phyloP scores from a whole-genome alignment of 2,329 filamentous ascomycete genomes.

The Pestalotiopsis sp. region DNA sequence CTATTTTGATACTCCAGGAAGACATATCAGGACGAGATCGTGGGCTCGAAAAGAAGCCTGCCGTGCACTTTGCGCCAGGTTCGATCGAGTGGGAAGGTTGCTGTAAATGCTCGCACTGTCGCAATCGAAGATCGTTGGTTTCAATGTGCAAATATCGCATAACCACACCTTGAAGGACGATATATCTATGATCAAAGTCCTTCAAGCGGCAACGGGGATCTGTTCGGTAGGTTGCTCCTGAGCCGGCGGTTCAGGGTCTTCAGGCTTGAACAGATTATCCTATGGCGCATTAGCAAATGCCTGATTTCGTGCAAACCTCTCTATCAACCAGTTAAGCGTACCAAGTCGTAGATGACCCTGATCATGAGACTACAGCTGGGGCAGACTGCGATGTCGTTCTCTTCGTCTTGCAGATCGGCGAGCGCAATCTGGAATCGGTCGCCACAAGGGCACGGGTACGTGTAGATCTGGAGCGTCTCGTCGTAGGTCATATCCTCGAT shows the following conservation, averaged over 20 bases:
- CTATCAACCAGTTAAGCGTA: constrained; percentile 42
- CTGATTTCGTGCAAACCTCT: neutral
- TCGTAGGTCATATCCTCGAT: constrained; percentile 99
- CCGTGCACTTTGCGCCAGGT: neutral
- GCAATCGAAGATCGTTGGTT: neutral
- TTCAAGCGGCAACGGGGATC: constrained; percentile 29
- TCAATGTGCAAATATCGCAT: neutral
- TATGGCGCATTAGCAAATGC: constrained; percentile 6
- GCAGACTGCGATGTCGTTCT: constrained; percentile 89
- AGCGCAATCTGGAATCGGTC: constrained; percentile 93
- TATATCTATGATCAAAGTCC: neutral
- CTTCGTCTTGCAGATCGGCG: constrained; percentile 80
- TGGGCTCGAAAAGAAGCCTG: neutral
- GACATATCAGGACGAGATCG: neutral
- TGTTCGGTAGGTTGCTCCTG: constrained; percentile 26
- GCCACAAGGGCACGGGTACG: constrained; percentile 96
- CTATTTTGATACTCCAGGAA: neutral
- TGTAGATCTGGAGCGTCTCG: constrained; percentile 79
- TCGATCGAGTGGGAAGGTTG: neutral
- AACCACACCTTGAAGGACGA: neutral
- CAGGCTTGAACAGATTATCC: constrained; percentile 33
- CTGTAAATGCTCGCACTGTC: neutral
- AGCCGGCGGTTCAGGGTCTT: constrained; percentile 28
- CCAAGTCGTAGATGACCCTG: constrained; percentile 85
- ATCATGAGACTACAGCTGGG: constrained; percentile 98